Conservation (phyloP, 345 rosid genomes). For the Reutealis trisperma region DNA sequence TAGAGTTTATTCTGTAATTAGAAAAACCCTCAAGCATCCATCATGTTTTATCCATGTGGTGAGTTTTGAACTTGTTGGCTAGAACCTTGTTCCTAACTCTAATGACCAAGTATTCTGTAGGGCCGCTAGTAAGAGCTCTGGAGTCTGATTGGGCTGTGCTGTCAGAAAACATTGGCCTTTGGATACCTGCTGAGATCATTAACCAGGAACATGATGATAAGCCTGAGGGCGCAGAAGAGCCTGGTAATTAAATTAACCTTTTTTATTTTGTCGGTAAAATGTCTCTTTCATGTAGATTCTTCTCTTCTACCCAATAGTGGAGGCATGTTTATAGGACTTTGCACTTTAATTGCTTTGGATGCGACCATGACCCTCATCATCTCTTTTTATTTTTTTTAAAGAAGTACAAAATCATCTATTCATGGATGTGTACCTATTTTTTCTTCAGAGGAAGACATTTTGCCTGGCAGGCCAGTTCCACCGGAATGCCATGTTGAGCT, state of each 20-base stretch:
- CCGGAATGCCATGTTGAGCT: constrained; percentile 77
- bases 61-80: neutral
- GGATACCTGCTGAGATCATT: constrained; percentile 72
- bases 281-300: neutral
- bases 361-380: neutral
- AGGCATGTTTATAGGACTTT: neutral
- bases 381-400: neutral
- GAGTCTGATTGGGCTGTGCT: constrained; percentile 76
- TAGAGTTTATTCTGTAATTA: neutral
- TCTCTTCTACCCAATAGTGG: neutral
- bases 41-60: neutral
- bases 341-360: neutral
- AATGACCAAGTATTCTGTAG: constrained; percentile 35
- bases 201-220: constrained; percentile 84
- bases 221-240: constrained; percentile 73
- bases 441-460: constrained; percentile 60
- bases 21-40: constrained; percentile 16
- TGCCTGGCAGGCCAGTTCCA: constrained; percentile 88
- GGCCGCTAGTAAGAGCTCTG: constrained; percentile 66
- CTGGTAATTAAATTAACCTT: constrained; percentile 48
- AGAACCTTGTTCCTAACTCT: constrained; percentile 7
- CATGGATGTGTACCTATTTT: neutral
- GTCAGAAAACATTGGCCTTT: constrained; percentile 82
- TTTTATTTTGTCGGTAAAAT: neutral
- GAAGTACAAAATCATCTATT: neutral